phyloP scores from a whole-genome alignment of 2,329 filamentous ascomycete species.

The Aureobasidium sp. region DNA sequence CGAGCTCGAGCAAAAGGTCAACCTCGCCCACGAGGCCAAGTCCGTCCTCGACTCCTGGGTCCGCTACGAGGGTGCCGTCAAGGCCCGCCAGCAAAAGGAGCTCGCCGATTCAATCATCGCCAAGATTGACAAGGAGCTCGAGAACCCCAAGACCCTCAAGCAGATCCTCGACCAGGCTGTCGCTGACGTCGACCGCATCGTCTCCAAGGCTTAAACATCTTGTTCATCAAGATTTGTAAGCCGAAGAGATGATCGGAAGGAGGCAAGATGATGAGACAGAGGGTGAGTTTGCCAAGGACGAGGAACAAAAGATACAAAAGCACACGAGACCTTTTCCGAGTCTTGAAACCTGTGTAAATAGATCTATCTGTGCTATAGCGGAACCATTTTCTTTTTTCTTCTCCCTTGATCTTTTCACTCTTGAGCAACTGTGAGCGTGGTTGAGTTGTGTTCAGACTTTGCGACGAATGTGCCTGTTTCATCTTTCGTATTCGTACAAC shows the following conservation, averaged over 20 bases:
- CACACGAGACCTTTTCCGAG: constrained; percentile 6
- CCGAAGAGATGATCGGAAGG: too few species aligned
- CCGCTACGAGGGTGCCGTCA: constrained; percentile 96
- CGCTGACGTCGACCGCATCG: constrained; percentile 72
- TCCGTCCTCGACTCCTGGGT: constrained; percentile 95
- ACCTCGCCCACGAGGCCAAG: constrained; percentile 89
- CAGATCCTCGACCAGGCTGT: constrained; percentile 98
- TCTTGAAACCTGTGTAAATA: constrained; percentile 15
- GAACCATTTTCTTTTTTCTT: constrained; percentile 10
- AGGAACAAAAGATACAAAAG: constrained; percentile 4
- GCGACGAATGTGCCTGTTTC: too few species aligned
- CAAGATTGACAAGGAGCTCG: constrained; percentile 98
- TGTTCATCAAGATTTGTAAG: not conserved
- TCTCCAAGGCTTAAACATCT: constrained; percentile 14
- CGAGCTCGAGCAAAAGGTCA: constrained; percentile 94
- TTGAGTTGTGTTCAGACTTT: too few species aligned
- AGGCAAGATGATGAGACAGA: not conserved
- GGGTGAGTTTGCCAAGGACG: not conserved
- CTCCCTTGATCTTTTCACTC: too few species aligned
- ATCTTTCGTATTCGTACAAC: not conserved
- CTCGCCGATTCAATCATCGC: constrained; percentile 85
- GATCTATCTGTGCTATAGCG: constrained; percentile 17
- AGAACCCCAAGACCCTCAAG: constrained; percentile 94
- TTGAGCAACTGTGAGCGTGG: too few species aligned
- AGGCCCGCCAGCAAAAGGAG: constrained; percentile 97